Percentiles rank a stretch among this genome's conserved stretches.
These are phyloP conservation scores for Scedosporium minutisporum DNA, from an alignment of 2,329 filamentous ascomycete genomes.

Conservation along the genomic window DNA sequence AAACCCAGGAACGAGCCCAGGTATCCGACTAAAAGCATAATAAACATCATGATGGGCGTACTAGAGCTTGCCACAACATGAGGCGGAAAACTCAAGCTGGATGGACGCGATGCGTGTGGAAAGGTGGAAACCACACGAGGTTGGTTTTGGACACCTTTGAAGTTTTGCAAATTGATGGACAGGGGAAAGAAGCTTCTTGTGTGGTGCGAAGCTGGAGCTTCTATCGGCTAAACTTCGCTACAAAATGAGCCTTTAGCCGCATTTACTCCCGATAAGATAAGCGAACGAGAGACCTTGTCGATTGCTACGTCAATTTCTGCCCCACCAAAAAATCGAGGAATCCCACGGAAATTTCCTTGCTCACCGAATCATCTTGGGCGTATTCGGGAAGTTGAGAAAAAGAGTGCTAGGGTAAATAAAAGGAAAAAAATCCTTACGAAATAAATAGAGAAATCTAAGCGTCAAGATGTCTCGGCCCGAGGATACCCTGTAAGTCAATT, in stretches of 20 bases:
- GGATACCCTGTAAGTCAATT: slow-evolving; percentile 65
- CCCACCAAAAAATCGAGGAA: slow-evolving; percentile 6
- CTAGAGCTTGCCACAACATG: slow-evolving; percentile 11
- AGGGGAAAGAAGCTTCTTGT: background rate
- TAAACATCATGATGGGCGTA: slow-evolving; percentile 62
- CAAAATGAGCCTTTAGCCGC: background rate
- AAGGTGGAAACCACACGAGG: background rate
- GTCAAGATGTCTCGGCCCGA: slow-evolving; percentile 87
- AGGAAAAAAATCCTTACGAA: background rate
- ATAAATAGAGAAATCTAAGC: background rate
- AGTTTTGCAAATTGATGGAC: background rate
- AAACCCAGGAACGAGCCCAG: slow-evolving; percentile 81
- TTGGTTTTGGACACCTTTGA: background rate
- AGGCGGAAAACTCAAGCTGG: background rate
- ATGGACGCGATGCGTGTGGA: background rate
- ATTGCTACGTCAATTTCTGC: background rate
- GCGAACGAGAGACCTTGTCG: background rate
- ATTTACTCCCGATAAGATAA: slow-evolving; percentile 5
- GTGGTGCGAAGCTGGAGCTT: background rate
- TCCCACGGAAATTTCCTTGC: background rate
- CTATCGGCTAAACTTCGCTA: background rate
- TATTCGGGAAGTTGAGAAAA: background rate
- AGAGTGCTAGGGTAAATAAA: background rate
- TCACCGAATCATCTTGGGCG: background rate
- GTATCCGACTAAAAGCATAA: slow-evolving; percentile 86